Conservation (phyloP, 192 early-diverging fungal genomes). For the Diversispora epigaea region DNA sequence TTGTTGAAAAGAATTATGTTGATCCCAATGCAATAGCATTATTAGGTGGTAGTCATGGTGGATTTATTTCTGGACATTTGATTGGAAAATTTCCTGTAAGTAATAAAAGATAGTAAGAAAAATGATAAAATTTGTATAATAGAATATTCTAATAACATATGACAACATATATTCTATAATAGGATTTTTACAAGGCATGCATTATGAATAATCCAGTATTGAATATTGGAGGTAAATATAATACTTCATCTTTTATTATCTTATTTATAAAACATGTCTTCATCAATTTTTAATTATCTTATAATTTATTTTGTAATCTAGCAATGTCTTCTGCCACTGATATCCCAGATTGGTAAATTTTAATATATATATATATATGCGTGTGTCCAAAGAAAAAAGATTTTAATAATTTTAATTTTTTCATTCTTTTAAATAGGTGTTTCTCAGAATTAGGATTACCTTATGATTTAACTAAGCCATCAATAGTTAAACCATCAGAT, state of each 20-base stretch:
- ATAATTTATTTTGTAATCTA: neutral
- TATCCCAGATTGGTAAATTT: conserved; percentile 24
- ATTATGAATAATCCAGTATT: conserved; percentile 76
- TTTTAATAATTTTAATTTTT: conserved; percentile 51
- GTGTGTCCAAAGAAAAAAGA: conserved; percentile 14
- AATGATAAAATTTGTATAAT: too few relatives aligned
- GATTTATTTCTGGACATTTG: conserved; percentile 63
- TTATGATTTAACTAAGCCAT: conserved; percentile 54
- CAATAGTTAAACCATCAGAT: conserved; percentile 51
- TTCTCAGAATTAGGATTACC: conserved; percentile 65
- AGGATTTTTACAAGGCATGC: conserved; percentile 61
- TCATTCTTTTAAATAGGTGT: conserved; percentile 74
- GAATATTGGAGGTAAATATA: conserved; percentile 47
- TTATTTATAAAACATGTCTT: neutral
- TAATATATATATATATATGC: neutral
- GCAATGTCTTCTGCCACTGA: conserved; percentile 16
- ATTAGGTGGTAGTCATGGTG: conserved; percentile 76
- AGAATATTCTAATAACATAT: too few relatives aligned
- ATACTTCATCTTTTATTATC: neutral
- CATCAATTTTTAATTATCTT: neutral
- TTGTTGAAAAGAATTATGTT: conserved; percentile 42
- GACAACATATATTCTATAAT: conserved; percentile 25
- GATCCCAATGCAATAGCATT: conserved; percentile 54
- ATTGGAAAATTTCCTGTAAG: conserved; percentile 46
- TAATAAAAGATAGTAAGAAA: neutral